Conservation (phyloP, 192 early-diverging fungal genomes). For the Spizellomyces sp. region DNA sequence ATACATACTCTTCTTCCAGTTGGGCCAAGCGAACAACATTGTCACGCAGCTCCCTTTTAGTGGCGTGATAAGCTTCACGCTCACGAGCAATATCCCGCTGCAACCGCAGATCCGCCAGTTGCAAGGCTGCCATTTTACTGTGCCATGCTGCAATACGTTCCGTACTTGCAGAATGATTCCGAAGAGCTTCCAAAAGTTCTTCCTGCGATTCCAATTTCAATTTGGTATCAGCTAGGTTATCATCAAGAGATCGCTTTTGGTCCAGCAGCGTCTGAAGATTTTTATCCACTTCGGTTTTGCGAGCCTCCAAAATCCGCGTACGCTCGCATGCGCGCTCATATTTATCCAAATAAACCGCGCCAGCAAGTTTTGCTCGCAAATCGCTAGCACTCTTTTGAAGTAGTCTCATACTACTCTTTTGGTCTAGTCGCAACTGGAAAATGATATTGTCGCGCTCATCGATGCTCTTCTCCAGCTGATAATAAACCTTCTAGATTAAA, state of each 20-base stretch:
- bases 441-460: slow-evolving; percentile 46
- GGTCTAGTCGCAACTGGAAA: slow-evolving; percentile 47
- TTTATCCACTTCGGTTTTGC: slow-evolving; percentile 27
- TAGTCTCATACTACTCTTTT: slow-evolving; percentile 30
- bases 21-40: slow-evolving; percentile 2
- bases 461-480: slow-evolving; percentile 40
- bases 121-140: slow-evolving; percentile 40
- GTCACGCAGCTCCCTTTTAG: slow-evolving; percentile 33
- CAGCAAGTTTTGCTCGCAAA: slow-evolving; percentile 37
- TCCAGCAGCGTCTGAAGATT: slow-evolving; percentile 7
- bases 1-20: slow-evolving; percentile 19
- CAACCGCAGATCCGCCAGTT: slow-evolving; percentile 39
- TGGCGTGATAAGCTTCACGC: slow-evolving; percentile 24
- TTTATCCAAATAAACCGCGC: slow-evolving; percentile 40
- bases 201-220: slow-evolving; percentile 21
- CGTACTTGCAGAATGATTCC: slow-evolving; percentile 16
- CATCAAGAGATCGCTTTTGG: slow-evolving; percentile 21
- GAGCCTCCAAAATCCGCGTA: slow-evolving; percentile 27
- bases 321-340: slow-evolving; percentile 43
- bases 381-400: slow-evolving; percentile 45
- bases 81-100: slow-evolving; percentile 43
- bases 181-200: slow-evolving; percentile 45
- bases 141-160: slow-evolving; percentile 53
- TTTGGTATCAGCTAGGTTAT: slow-evolving; percentile 24
- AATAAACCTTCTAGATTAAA: background rate